phyloP scores from a whole-genome alignment of 129 eudicot genomes.

The Helianthus annuus region DNA sequence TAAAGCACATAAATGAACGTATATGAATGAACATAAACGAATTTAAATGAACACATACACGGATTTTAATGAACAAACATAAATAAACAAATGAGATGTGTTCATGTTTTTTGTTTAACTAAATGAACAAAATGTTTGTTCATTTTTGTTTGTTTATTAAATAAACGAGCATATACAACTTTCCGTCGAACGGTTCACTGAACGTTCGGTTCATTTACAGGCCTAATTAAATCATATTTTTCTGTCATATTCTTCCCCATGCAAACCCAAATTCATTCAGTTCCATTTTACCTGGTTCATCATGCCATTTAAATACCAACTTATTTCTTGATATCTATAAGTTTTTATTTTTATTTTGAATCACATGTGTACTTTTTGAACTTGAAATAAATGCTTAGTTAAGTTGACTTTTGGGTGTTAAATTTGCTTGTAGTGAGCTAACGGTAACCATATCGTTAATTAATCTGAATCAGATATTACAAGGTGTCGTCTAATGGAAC shows the following conservation, averaged over 20 bases:
- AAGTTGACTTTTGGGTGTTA: slow-evolving; percentile 10
- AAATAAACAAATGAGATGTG: too few species aligned
- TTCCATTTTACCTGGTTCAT: neutral
- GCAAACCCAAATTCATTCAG: neutral
- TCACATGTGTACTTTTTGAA: slow-evolving; percentile 16
- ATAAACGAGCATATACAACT: too few species aligned
- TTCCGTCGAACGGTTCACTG: too few species aligned
- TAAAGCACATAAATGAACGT: too few species aligned
- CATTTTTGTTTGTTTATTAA: too few species aligned
- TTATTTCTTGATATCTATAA: neutral
- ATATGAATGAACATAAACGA: too few species aligned
- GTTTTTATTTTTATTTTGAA: slow-evolving; percentile 12
- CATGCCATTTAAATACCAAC: neutral
- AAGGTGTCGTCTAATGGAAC: slow-evolving; percentile 82
- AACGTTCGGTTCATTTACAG: too few species aligned
- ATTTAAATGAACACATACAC: too few species aligned
- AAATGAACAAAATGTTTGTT: too few species aligned
- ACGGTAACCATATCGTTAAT: slow-evolving; percentile 24
- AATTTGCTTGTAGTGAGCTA: slow-evolving; percentile 11
- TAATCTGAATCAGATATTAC: slow-evolving; percentile 67
- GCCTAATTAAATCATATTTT: neutral
- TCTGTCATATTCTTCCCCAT: neutral
- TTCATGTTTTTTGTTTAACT: too few species aligned
- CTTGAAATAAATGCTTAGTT: slow-evolving; percentile 17
- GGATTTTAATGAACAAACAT: too few species aligned